phyloP scores from a whole-genome alignment of 1,284 basidiomycete genomes.

The Ceratobasidium theobromae region DNA sequence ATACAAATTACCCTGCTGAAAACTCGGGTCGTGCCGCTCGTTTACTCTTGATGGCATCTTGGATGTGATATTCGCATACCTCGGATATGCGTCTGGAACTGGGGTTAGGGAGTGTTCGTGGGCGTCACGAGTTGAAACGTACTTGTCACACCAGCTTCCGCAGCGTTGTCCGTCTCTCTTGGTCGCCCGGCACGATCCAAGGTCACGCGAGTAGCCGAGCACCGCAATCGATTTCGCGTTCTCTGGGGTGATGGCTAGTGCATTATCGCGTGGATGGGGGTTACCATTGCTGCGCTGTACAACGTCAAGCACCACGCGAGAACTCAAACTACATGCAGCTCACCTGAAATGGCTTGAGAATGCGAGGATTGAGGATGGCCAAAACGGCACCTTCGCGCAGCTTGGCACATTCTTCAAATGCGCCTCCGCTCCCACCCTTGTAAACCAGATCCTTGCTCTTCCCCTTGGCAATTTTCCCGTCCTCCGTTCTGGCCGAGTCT shows the following conservation, averaged over 20 bases:
- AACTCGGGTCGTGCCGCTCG: conserved; percentile 81
- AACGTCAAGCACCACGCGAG: conserved; percentile 48
- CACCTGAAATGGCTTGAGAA: conserved; percentile 84
- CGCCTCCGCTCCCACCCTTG: conserved; percentile 86
- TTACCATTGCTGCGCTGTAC: conserved; percentile 43
- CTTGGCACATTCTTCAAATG: conserved; percentile 82
- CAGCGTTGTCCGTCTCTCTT: conserved; percentile 81
- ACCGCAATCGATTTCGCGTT: conserved; percentile 77
- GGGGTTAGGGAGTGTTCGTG: not conserved
- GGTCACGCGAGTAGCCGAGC: conserved; percentile 82
- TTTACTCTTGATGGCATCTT: conserved; percentile 72
- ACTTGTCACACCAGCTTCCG: conserved; percentile 84
- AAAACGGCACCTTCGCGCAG: conserved; percentile 86
- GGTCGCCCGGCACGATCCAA: conserved; percentile 77
- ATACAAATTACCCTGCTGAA: conserved; percentile 58
- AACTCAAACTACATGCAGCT: conserved; percentile 38
- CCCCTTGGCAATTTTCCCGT: conserved; percentile 46
- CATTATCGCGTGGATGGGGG: conserved; percentile 77
- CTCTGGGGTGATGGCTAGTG: conserved; percentile 85
- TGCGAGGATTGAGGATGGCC: conserved; percentile 83
- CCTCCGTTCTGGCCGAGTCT: conserved; percentile 59
- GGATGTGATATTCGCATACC: conserved; percentile 88
- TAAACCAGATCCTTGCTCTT: conserved; percentile 56
- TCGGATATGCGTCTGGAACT: conserved; percentile 51
- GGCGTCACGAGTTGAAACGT: conserved; percentile 46